Evolutionary conservation across 2,329 filamentous ascomycete genomes (phyloP).

Genomic region (Leptographium lundbergii): DNA sequence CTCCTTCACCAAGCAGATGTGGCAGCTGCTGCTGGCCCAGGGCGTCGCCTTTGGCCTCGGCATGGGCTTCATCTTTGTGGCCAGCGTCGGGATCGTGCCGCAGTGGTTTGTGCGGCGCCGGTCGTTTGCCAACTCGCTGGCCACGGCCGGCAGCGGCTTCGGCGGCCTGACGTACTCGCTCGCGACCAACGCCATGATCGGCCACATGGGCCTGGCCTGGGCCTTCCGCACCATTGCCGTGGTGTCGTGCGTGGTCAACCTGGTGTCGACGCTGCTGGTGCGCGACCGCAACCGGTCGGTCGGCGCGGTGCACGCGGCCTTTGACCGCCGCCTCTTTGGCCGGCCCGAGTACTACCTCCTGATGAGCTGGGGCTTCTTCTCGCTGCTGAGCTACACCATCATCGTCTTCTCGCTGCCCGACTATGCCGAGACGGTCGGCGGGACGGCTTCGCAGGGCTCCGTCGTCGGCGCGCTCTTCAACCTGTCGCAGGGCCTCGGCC

Average conservation of each 20-base stretch:
- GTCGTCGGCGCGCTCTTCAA: slow-evolving; percentile 65
- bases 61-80: slow-evolving; percentile 65
- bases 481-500: slow-evolving; percentile 50
- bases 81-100: slow-evolving; percentile 51
- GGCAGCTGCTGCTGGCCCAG: slow-evolving; percentile 66
- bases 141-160: slow-evolving; percentile 57
- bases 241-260: slow-evolving; percentile 50
- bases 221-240: slow-evolving; percentile 54
- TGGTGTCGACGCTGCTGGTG: slow-evolving; percentile 48
- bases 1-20: slow-evolving; percentile 54
- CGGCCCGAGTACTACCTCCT: slow-evolving; percentile 51
- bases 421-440: slow-evolving; percentile 56
- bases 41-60: slow-evolving; percentile 67
- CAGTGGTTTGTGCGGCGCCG: slow-evolving; percentile 63
- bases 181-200: slow-evolving; percentile 55
- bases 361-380: slow-evolving; percentile 56
- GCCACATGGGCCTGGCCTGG: slow-evolving; percentile 51
- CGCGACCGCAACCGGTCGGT: slow-evolving; percentile 61
- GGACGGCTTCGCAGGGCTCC: slow-evolving; percentile 53
- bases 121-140: slow-evolving; percentile 56
- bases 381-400: slow-evolving; percentile 61
- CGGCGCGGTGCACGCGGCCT: slow-evolving; percentile 52
- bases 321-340: slow-evolving; percentile 51
- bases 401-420: slow-evolving; percentile 66
- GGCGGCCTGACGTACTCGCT: slow-evolving; percentile 62